These are phyloP conservation scores for Russula ochroleuca DNA, from an alignment of 768 basidiomycete genomes.

Conservation along the genomic window DNA sequence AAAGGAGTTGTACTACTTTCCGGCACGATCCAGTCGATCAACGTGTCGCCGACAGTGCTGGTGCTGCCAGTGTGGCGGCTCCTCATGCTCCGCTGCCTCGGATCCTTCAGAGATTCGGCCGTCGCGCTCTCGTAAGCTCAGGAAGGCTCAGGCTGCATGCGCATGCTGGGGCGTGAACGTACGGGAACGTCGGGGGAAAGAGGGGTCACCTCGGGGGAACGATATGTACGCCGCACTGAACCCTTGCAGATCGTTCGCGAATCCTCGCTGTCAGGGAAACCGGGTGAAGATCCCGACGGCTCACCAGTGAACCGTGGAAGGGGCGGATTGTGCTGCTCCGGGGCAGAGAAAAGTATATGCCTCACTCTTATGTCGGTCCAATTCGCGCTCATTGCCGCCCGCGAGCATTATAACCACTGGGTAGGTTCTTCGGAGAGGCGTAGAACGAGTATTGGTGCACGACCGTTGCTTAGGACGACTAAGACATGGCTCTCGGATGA, in stretches of 20 bases:
- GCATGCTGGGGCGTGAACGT: background rate
- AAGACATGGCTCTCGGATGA: too few relatives aligned
- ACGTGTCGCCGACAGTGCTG: slow-evolving; percentile 5
- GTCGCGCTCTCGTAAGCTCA: background rate
- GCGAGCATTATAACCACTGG: slow-evolving; percentile 10
- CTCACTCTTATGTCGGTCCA: background rate
- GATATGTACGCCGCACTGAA: too few relatives aligned
- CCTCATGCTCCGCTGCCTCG: background rate
- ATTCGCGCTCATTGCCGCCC: background rate
- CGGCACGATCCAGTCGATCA: slow-evolving; percentile 20
- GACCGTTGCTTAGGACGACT: too few relatives aligned
- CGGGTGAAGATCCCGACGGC: too few relatives aligned
- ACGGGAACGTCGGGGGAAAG: background rate
- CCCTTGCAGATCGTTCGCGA: background rate
- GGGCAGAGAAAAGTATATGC: background rate
- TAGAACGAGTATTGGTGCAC: too few relatives aligned
- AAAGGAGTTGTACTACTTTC: background rate
- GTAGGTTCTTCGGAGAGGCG: slow-evolving; percentile 5
- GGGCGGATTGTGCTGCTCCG: background rate
- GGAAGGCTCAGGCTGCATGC: background rate
- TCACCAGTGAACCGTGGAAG: background rate
- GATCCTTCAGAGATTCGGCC: background rate
- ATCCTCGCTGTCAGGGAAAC: too few relatives aligned
- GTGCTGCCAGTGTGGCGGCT: background rate
- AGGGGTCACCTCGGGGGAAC: background rate